Base-by-base conservation (phyloP, 2,329 filamentous ascomycete genomes). In the Venturia pyrina region DNA sequence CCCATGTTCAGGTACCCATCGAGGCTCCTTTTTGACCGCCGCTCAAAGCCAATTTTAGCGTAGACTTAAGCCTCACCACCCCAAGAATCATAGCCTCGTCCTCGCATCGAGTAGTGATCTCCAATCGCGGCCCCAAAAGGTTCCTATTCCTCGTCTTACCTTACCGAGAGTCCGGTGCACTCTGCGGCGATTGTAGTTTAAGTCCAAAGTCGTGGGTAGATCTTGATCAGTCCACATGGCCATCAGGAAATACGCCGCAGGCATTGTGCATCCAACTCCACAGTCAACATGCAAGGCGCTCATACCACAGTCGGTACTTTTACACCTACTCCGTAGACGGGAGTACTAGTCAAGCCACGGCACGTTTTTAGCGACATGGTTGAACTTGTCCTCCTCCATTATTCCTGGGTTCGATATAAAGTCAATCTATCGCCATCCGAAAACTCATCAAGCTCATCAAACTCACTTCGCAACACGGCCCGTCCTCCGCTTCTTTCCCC, bases 21-120 rank as follows among this genome's bases (percentile, higher is more conserved):
- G 15, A 59, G 32, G 53, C 28, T 59, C 5, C 53, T 37, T 59
- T 59, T 37, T 17, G 28, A 59, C 28, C 53, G 53, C 53, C 32
- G 53, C 53, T 59, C 53, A 37, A 59, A 21, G 19, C 53, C 53
- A 59, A 59, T n/a, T 59, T n/a, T 1, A 37, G 32, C 1, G 19
- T 59, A 32, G 53, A 15, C 28, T 59, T 59, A 59, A 59, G 53
- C 53, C 53, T 59, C 53, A 59, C 28, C 15, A 59, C 53, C 32
- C n/a, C 46, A 6, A 37, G 5, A 13, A 59, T 37, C 17, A 59
- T 59, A 37, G 53, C 17, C 32, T 59, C 32, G 19, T 37, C 53
- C 53, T 59, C 53, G 32, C 19, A 59, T 37, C 28, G 24, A 59
- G 53, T 19, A 59, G 37, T n/a, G 10, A 37, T 57, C 53, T 34